Evolutionary conservation across 2,329 filamentous ascomycete genomes (phyloP).

Genomic region (Neopestalotiopsis sp.): DNA sequence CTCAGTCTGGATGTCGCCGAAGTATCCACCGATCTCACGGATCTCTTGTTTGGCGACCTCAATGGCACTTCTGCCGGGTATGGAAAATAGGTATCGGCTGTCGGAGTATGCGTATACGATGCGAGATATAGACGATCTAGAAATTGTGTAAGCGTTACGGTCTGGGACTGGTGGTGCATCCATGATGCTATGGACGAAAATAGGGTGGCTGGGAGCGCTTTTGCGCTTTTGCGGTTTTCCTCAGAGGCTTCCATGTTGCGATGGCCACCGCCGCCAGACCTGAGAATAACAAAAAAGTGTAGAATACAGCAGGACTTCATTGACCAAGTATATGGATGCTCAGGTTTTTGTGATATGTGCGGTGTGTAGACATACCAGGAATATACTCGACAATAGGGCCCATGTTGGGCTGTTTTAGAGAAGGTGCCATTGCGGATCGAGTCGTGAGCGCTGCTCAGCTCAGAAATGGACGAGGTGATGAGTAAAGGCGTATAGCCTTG

Average conservation of each 20-base stretch:
- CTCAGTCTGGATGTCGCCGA: slow-evolving; percentile 48
- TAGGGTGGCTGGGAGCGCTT: neutral
- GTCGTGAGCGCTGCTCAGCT: neutral
- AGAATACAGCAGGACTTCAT: neutral
- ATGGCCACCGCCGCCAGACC: neutral
- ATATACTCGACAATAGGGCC: slow-evolving; percentile 97
- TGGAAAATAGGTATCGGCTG: slow-evolving; percentile 83
- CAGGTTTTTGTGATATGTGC: neutral
- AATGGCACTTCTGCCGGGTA: slow-evolving; percentile 62
- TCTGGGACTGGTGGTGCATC: slow-evolving; percentile 27
- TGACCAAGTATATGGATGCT: neutral
- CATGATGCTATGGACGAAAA: slow-evolving; percentile 19
- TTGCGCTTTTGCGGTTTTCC: neutral
- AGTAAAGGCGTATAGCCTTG: neutral
- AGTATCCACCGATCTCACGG: slow-evolving; percentile 66
- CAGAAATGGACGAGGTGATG: neutral
- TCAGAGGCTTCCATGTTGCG: neutral
- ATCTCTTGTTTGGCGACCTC: slow-evolving; percentile 77
- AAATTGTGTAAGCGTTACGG: slow-evolving; percentile 43
- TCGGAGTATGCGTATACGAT: slow-evolving; percentile 84
- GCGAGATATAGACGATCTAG: slow-evolving; percentile 93
- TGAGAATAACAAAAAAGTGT: neutral
- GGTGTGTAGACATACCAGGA: slow-evolving; percentile 68
- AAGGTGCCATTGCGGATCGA: slow-evolving; percentile 50
- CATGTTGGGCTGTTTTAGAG: slow-evolving; percentile 62